Base-by-base conservation (phyloP, 306 rosid species). In the Cicer judaicum region DNA sequence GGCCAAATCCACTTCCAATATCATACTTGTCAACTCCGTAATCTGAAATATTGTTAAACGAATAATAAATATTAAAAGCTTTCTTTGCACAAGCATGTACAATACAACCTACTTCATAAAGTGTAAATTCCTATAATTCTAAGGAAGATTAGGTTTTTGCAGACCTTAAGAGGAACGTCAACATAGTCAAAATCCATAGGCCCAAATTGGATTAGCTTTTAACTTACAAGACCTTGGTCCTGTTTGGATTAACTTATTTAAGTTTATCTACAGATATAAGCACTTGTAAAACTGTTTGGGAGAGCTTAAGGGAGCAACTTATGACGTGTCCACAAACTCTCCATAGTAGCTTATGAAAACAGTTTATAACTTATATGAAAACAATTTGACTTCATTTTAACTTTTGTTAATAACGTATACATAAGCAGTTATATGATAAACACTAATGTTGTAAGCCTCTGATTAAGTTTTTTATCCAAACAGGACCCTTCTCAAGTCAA, bases 21-120 rank as follows among this genome's bases (percentile, higher is more conserved):
- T 94, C 96, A 84, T 92, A 92, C 80, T 88, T 85, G 85, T 94
- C 97, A 75, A 89, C 91, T 69, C 99, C 96, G 73, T 92, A 92
- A 85, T 92, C 99, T 94, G 92, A 79, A 87, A 80, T 50, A 53
- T 80, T 57, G 74, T 74, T 40, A 73, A 78, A 62, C 43, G 34
- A 62, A 80, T 75, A 68, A 68, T 70, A 8, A 78, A 79, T 67
- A 64, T 70, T 13, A 47, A 10, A 70, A 59, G 14, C 57, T 41
- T 82, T 47, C 81, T 44, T 16, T 2, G 61, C 75, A 74, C 65
- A 47, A 53, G 57, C 63, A 80, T 8, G 57, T 34, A 69, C 46
- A 68, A 68, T 34, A 69, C 34, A 68, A 68, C 64, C 60, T 29
- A 57, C 78, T 29, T 48, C 61, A 76, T 14, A 47, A 74, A 79